Evolutionary conservation across 2,329 filamentous ascomycete genomes (phyloP), one percentile per base, ranked within the genome.

Genomic region (Verticillium tricorpus): DNA sequence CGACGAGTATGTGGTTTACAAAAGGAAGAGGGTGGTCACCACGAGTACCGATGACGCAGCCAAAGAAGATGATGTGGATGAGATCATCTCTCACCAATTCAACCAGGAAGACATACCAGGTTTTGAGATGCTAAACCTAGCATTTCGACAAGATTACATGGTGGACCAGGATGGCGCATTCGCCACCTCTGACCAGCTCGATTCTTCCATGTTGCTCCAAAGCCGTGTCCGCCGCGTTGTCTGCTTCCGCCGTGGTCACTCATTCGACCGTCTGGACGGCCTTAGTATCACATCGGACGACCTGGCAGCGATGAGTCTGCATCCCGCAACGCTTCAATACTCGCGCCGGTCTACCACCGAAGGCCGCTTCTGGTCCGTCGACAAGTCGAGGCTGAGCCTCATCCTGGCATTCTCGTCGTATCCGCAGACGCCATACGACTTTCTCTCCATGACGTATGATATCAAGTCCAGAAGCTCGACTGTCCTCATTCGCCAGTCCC

Each of bases 371-470:
- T 77, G 75, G 75, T 76, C 76, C 35, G 72, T 73, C 22, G 73
- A 75, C 37, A 70, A 71, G 50, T 72, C 72, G 11, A 73, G 73
- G 32, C 63, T 77, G 58, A 77, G 76, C 63, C 67, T 81, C 40
- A 77, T 80, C 59, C 70, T 81, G 59, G 77, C 77, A 37, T 81
- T 81, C 65, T 79, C 78, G 3, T 72, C 73, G 25, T 75, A 77
- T 60, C 76, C 78, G 25, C 76, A 74, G 54, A 77, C 78, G 0
- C 78, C 78, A 0, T 80, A 77, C 56, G 78, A 81, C 67, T 81
- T 80, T 64, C 69, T 80, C 11, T 80, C 78, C 52, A 77, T 80
- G 76, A 76, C 77, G 5, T 80, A 80, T 67, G 72, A 75, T 60
- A 66, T 81, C 39, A 67, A 71, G 9, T 73, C 71, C 8, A 73